Percentiles rank a stretch among this genome's conserved stretches.
phyloP scores from a whole-genome alignment of 2,329 filamentous ascomycete species.

The Cladosporium cucumerinum region DNA sequence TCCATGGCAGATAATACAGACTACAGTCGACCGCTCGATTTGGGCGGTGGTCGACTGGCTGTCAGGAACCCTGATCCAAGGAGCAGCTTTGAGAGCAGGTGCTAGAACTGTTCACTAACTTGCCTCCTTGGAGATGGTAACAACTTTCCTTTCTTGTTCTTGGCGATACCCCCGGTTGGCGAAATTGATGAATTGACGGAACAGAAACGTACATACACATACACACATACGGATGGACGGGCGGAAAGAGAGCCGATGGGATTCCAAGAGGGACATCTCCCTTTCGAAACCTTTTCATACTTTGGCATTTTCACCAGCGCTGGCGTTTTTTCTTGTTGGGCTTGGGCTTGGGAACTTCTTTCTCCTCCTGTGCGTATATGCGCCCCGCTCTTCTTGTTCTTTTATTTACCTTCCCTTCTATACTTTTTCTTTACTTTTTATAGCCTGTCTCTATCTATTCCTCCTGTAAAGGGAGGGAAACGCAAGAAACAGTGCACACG shows the following conservation, averaged over 20 bases:
- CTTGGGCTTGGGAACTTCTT: neutral
- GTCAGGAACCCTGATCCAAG: constrained; percentile 38
- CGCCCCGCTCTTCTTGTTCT: neutral
- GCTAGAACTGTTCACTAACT: neutral
- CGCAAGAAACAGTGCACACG: neutral
- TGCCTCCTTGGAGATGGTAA: neutral
- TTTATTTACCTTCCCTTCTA: neutral
- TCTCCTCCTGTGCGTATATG: neutral
- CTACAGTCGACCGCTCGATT: constrained; percentile 41
- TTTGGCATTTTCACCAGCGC: constrained; percentile 5
- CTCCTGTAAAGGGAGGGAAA: neutral
- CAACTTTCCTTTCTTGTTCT: neutral
- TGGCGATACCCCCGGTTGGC: constrained; percentile 6
- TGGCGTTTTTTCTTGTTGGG: neutral
- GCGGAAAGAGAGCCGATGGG: neutral
- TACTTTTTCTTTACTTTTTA: neutral
- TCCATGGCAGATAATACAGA: constrained; percentile 49
- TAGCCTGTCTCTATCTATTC: neutral
- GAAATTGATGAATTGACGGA: neutral
- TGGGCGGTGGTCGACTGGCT: constrained; percentile 36
- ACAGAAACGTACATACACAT: neutral
- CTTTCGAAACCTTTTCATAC: neutral
- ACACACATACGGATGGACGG: neutral
- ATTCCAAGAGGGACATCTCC: neutral
- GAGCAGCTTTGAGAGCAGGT: constrained; percentile 27